phyloP scores from a whole-genome alignment of 2,329 filamentous ascomycete genomes.

The Metarhizium guizhouense region DNA sequence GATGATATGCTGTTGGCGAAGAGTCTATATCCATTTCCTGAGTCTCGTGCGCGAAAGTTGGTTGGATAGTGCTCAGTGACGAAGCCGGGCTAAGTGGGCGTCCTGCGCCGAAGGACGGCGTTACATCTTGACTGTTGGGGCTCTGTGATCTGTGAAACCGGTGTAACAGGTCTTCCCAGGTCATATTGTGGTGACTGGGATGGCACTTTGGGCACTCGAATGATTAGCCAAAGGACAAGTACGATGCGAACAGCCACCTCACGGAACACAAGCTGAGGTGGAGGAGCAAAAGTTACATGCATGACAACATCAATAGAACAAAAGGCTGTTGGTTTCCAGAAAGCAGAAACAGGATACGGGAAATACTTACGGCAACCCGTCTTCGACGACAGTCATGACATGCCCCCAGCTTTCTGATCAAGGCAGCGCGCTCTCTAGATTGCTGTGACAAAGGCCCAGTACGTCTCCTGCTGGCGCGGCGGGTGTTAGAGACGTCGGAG shows the following conservation, averaged over 20 bases:
- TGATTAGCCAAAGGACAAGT: not conserved
- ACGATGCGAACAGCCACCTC: not conserved
- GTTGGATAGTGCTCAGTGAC: conserved; percentile 24
- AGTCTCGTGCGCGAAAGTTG: conserved; percentile 33
- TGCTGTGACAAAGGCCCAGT: conserved; percentile 50
- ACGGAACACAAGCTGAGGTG: too few species aligned
- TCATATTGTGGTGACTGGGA: conserved; percentile 51
- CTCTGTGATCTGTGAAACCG: conserved; percentile 46
- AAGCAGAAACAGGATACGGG: not conserved
- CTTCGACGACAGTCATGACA: conserved; percentile 47
- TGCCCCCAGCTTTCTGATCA: conserved; percentile 51
- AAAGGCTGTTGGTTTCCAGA: not conserved
- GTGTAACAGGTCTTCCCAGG: conserved; percentile 48
- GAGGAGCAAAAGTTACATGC: conserved; percentile 1
- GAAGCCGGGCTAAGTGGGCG: conserved; percentile 39
- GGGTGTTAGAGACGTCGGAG: conserved; percentile 41
- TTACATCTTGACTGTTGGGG: conserved; percentile 40
- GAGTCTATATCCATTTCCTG: conserved; percentile 50
- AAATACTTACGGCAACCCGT: conserved; percentile 46
- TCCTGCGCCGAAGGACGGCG: conserved; percentile 29
- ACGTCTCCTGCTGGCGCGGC: conserved; percentile 47
- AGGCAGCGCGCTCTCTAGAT: conserved; percentile 49
- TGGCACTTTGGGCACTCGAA: conserved; percentile 36
- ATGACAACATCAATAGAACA: not conserved
- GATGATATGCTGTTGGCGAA: conserved; percentile 18